phyloP scores from a whole-genome alignment of 768 basidiomycete genomes.

The Chiua virens region DNA sequence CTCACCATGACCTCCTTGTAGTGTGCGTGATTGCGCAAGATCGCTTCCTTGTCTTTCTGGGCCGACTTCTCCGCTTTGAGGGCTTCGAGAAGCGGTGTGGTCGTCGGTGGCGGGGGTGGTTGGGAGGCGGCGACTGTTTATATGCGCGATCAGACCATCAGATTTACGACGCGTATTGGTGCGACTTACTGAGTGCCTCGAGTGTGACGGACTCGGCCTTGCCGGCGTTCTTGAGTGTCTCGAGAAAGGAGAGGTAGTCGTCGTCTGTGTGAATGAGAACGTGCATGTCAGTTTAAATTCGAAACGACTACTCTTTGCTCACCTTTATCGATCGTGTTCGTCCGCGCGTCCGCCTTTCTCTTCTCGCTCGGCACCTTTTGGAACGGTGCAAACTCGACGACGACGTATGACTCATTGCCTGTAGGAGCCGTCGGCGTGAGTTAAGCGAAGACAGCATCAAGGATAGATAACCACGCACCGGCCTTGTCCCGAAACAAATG shows the following conservation, averaged over 20 bases:
- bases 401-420: conserved; percentile 87
- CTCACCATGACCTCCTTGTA: conserved; percentile 52
- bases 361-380: conserved; percentile 78
- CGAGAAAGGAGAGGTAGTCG: conserved; percentile 80
- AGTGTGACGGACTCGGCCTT: conserved; percentile 61
- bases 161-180: not conserved
- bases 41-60: conserved; percentile 71
- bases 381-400: conserved; percentile 93
- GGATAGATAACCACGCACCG: conserved; percentile 45
- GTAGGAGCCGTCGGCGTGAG: not conserved
- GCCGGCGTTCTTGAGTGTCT: conserved; percentile 56
- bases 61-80: conserved; percentile 75
- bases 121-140: conserved; percentile 57
- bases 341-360: conserved; percentile 77
- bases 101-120: conserved; percentile 62
- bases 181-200: conserved; percentile 58
- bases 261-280: conserved; percentile 52
- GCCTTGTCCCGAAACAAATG: conserved; percentile 90
- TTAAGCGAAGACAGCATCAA: not conserved
- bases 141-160: not conserved
- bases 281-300: not conserved
- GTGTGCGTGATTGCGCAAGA: conserved; percentile 69
- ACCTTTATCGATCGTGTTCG: conserved; percentile 82
- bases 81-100: conserved; percentile 91
- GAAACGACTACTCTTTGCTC: not conserved